Evolutionary conservation across 345 rosid species (phyloP), one percentile per base, ranked within the genome.

Genomic region (Aquilaria sinensis): DNA sequence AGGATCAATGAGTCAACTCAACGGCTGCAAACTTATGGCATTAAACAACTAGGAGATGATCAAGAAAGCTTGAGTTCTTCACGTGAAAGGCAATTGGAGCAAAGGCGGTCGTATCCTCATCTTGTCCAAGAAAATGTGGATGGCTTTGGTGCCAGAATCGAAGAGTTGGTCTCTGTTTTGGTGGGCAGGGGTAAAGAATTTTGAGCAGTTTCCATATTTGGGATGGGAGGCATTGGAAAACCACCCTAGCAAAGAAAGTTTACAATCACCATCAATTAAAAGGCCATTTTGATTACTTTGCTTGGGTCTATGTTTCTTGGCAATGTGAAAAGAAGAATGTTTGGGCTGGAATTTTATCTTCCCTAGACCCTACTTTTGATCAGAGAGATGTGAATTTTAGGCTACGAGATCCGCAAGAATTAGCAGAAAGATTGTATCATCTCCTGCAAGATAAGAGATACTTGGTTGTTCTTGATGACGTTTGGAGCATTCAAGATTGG

Each of bases 251-350:
- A 11, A 77, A 29, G 63, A 63, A 76, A 49, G 51, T 81, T 0
- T 46, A 73, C 37, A 54, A 68, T 60, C 67, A 65, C 59, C 14
- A n/a, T 10, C 50, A 47, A 13, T 66, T 76, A 33, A 58, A 53
- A 54, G 53, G 53, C 51, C 66, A 23, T 51, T 81, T 72, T 14
- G 51, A 57, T 9, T 50, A 71, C 0, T 70, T 72, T 10, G 81
- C 81, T 50, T 74, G 83, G 86, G 74, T 69, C 60, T 76, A 51
- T 23, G 55, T 81, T 55, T 78, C 86, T 23, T 75, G 67, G 32
- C 67, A 66, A 31, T 74, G 65, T 61, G 32, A 65, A 6, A 31
- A 0, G 32, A 76, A 64, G 47, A 69, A 67, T 56, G 72, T 76
- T 41, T 65, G 70, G 74, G 12, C 58, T 5, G 71, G 9, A 51